These are phyloP conservation scores for Alternaria gaisen DNA, from an alignment of 2,329 filamentous ascomycete species.

Conservation along the genomic window DNA sequence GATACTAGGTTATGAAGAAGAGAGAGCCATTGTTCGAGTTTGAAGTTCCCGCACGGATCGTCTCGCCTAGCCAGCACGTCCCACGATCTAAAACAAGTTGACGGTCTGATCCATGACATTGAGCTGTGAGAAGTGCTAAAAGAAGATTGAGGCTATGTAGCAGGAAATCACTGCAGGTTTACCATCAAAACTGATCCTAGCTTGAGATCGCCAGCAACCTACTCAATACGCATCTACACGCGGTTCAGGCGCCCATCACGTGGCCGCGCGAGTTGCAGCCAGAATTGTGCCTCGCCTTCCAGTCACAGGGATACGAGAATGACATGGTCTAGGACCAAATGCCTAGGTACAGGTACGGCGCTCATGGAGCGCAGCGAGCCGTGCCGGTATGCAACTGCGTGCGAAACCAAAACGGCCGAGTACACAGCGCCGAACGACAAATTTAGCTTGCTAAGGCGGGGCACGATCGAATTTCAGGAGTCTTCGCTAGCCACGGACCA, in stretches of 20 bases:
- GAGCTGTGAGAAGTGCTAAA: neutral
- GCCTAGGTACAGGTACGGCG: neutral
- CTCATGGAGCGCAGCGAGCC: neutral
- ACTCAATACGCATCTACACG: neutral
- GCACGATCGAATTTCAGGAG: neutral
- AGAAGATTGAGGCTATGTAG: neutral
- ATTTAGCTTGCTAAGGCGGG: neutral
- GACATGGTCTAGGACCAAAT: neutral
- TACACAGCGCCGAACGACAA: neutral
- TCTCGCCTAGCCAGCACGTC: too few relatives aligned
- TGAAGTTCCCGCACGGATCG: too few relatives aligned
- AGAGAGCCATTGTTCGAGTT: too few relatives aligned
- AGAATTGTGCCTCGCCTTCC: neutral
- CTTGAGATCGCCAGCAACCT: neutral
- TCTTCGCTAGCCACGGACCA: neutral
- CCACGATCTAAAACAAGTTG: too few relatives aligned
- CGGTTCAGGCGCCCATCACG: neutral
- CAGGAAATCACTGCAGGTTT: neutral
- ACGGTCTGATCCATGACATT: neutral
- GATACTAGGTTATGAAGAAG: too few relatives aligned
- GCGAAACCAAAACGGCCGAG: neutral
- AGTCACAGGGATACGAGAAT: neutral
- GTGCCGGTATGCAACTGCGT: neutral
- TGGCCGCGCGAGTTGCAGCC: neutral
- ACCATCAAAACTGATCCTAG: fast-evolving